Base-by-base conservation (phyloP, 352 stramenopile genomes). In the Thalassiosira hispida region DNA sequence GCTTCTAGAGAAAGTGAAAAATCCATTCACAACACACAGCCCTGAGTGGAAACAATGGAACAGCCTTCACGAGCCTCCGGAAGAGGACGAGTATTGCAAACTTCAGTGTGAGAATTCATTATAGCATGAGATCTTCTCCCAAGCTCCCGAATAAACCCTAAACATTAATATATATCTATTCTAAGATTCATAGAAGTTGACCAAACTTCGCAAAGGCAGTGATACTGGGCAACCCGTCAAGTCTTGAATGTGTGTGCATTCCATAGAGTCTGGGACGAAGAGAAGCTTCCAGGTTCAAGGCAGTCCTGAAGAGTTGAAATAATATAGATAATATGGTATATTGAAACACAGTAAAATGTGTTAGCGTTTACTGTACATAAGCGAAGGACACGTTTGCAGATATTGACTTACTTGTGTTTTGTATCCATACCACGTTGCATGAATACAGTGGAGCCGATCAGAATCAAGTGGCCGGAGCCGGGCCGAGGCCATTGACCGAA, bases 101-200 rank as follows among this genome's bases (percentile, higher is more conserved):
- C n/a, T n/a, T n/a, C n/a, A n/a, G n/a, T n/a, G n/a, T n/a, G n/a
- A n/a, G n/a, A n/a, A n/a, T n/a, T n/a, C n/a, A 11, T 42, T 42
- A 5, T 49, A 49, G 4, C 40, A 49, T 49, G 40, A 16, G 40
- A 49, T 49, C 40, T 49, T 49, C 40, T 49, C 40, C 40, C 40
- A 22, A 8, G 12, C 40, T 16, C 40, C 40, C 12, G 5, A 42
- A 49, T 2, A 18, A 49, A 49, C 16, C 20, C 20, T 8, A 49
- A 49, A 49, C 33, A 49, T n/a, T 49, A 49, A 49, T 42, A 49
- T n/a, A 49, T 18, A 49, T 49, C 9, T 49, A 49, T 49, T n/a
- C 16, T 22, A 18, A 49, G 16, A 6, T 49, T 4, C 40, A 49
- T 49, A 49, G 40, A 49, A 49, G 12, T 49, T 6, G 40, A 49